Evolutionary conservation across 176 grass and related monocot genomes (phyloP).

Genomic region (Carex cristatella): DNA sequence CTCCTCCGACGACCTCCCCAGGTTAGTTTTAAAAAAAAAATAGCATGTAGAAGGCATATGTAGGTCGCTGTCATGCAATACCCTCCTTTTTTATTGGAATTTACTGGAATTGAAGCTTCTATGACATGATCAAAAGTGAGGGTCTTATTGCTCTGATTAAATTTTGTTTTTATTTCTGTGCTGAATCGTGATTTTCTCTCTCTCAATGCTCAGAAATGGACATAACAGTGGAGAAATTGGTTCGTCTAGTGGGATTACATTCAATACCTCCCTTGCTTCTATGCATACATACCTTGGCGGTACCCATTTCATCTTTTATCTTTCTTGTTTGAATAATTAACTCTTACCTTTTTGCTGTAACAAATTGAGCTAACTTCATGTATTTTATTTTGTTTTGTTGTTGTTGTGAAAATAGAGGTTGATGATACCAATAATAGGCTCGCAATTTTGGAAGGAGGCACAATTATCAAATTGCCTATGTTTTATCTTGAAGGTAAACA

Average conservation of each 20-base stretch:
- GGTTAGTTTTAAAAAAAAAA: constrained; percentile 21
- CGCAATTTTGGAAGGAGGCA: constrained; percentile 57
- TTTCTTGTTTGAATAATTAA: neutral
- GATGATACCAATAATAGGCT: constrained; percentile 64
- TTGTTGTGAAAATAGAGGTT: constrained; percentile 55
- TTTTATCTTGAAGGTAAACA: constrained; percentile 69
- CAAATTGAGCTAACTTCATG: neutral
- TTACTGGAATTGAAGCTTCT: neutral
- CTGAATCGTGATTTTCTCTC: neutral
- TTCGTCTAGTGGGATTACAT: constrained; percentile 34
- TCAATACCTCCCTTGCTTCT: constrained; percentile 55
- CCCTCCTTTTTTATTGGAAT: constrained; percentile 3
- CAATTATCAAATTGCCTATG: constrained; percentile 63
- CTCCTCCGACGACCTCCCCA: constrained; percentile 39
- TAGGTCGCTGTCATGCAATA: neutral
- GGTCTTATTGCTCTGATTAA: neutral
- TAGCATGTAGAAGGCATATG: neutral
- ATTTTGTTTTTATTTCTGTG: neutral
- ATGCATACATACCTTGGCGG: constrained; percentile 90
- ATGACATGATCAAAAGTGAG: neutral
- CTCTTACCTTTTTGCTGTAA: neutral
- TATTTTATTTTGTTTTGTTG: constrained; percentile 4
- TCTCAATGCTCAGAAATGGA: constrained; percentile 30
- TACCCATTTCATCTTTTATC: constrained; percentile 26
- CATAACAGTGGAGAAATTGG: constrained; percentile 32